Base-by-base conservation (phyloP, 305 asterid species). In the Rubia peregrina region DNA sequence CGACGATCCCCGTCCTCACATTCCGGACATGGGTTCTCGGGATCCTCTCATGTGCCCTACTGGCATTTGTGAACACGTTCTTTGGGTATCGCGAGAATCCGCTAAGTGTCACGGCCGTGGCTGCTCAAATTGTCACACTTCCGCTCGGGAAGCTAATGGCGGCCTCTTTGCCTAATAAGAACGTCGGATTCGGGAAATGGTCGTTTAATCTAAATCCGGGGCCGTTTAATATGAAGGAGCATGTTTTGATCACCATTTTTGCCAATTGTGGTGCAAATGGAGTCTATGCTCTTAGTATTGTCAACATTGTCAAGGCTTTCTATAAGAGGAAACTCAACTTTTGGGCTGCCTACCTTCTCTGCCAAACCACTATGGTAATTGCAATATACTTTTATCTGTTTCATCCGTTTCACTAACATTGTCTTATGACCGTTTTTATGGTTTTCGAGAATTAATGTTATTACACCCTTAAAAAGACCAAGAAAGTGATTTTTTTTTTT, bases 11-110 rank as follows among this genome's bases (percentile, higher is more conserved):
- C 67, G 86, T 44, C 41, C 74, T 87, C 69, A 87, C 96, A 0
- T 78, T 87, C 70, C 64, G 96, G 55, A 83, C 91, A 46, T 89
- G 96, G 96, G 12, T 69, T 17, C 81, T 89, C 0, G 96, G 94
- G 21, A 14, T 89, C 7, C 0, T 75, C 3, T 70, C 89, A n/a
- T 89, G 94, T 68, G 72, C 76, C 3, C 2, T 80, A 75, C 79
- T 89, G n/a, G 77, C 96, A 0, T 83, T 86, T 24, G 30, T 83
- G 26, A 85, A 87, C 80, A 85, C 83, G 51, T 89, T 89, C 59
- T 89, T 89, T 56, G 65, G 74, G 4, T 89, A 82, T 79, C 80
- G 96, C 0, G 82, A 86, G 67, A 88, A 86, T 75, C 10, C 51
- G 1, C 68, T 89, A 6, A 5, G 0, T 1, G 33, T 89, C 0